Conservation (phyloP, 352 stramenopile species). For the Nothophytophthora sp. region DNA sequence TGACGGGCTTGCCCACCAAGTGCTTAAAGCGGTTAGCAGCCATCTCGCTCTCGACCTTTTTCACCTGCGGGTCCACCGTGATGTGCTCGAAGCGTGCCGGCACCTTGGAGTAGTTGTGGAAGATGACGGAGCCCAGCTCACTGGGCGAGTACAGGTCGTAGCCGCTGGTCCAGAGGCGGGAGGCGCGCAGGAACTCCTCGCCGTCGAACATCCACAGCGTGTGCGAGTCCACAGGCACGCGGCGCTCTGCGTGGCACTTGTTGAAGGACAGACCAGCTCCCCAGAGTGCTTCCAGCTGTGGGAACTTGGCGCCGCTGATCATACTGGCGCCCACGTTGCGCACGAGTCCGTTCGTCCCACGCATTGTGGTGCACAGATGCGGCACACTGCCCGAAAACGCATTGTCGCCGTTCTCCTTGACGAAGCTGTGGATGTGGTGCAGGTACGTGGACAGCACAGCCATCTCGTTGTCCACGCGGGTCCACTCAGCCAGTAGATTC, state of each 20-base stretch:
- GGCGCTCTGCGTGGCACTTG: constrained; percentile 83
- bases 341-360: constrained; percentile 64
- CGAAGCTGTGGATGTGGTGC: constrained; percentile 83
- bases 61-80: constrained; percentile 40
- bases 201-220: constrained; percentile 82
- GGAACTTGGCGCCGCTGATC: constrained; percentile 73
- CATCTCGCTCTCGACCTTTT: constrained; percentile 54
- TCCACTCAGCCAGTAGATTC: constrained; percentile 75
- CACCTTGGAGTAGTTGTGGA: constrained; percentile 79
- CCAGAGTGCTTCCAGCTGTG: constrained; percentile 75
- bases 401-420: constrained; percentile 81
- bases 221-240: constrained; percentile 74
- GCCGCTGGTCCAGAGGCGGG: constrained; percentile 61
- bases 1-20: constrained; percentile 55
- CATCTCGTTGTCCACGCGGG: constrained; percentile 80
- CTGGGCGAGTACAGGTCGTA: constrained; percentile 79
- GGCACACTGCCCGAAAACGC: constrained; percentile 54
- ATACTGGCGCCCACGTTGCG: constrained; percentile 81
- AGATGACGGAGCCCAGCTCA: constrained; percentile 56
- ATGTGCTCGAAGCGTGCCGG: constrained; percentile 63
- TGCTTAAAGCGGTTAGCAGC: constrained; percentile 58
- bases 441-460: constrained; percentile 81
- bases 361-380: constrained; percentile 77
- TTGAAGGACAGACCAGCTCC: constrained; percentile 79
- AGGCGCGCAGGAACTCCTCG: constrained; percentile 68